Evolutionary conservation across 371 early-diverging fungal species (phyloP).

Genomic region (Syncephalastrum sp.): DNA sequence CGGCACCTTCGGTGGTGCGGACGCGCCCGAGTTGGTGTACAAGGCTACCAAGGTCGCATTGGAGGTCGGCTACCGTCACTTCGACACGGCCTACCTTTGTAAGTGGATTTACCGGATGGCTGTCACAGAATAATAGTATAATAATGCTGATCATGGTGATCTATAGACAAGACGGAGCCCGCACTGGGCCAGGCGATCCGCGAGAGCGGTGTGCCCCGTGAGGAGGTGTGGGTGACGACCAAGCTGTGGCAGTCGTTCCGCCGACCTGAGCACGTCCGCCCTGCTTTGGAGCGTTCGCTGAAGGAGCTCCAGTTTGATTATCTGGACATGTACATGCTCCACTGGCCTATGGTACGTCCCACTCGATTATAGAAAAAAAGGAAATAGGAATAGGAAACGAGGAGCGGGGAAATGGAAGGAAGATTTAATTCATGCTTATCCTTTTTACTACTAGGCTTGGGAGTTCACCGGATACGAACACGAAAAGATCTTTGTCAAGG

Average conservation of each 20-base stretch:
- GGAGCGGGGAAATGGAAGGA: too few species aligned
- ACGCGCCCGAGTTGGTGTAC: constrained; percentile 37
- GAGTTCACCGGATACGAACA: constrained; percentile 32
- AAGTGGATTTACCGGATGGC: constrained; percentile 8
- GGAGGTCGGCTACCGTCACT: constrained; percentile 35
- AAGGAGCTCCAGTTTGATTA: constrained; percentile 75
- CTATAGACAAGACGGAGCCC: constrained; percentile 57
- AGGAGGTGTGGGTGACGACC: constrained; percentile 43
- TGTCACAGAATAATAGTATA: not conserved
- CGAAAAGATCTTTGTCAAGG: constrained; percentile 13
- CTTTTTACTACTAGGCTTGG: constrained; percentile 16
- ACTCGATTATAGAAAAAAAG: too few species aligned
- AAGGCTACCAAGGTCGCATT: constrained; percentile 39
- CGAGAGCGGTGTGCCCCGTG: constrained; percentile 59
- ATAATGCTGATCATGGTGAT: not conserved
- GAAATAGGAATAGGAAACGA: too few species aligned
- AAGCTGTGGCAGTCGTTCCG: constrained; percentile 87
- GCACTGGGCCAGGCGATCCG: constrained; percentile 72
- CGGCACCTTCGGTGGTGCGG: constrained; percentile 44
- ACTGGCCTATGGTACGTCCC: constrained; percentile 26
- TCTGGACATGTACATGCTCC: constrained; percentile 88
- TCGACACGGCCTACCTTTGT: constrained; percentile 49
- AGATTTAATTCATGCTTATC: too few species aligned
- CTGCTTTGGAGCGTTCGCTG: constrained; percentile 61
- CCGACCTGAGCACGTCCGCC: constrained; percentile 48